Base-by-base conservation (phyloP, 768 basidiomycete genomes). In the Pseudohyphozyma bogoriensis region DNA sequence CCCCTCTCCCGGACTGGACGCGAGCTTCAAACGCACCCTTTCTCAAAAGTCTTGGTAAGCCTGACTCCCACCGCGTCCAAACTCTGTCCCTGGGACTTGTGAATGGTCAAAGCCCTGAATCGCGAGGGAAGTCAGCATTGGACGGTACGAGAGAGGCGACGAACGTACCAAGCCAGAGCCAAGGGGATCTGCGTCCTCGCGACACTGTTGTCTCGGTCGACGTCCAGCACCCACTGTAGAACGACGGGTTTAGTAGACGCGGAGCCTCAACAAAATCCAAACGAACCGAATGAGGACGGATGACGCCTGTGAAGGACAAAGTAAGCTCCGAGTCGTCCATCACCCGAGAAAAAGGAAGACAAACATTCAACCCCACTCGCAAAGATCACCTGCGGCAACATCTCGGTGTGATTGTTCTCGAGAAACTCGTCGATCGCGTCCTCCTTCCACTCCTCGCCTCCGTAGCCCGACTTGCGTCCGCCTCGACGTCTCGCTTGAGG, bases 51-150 rank as follows among this genome's bases (percentile, higher is more conserved):
- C 58, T 82, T 84, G 15, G 83, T 83, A 26, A 97, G 78, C 68
- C 95, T 89, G 35, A 96, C 91, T 71, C 86, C 90, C 64, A 96
- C 92, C 33, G 89, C 83, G 36, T 93, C 88, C 15, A 97, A 78
- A 0, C 92, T 95, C 72, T 96, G 93, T 9, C 93, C 93, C 73
- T 97, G 93, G 15, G 86, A 87, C 72, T 96, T 97, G 74, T 96
- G 93, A 65, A 51, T 31, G 13, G 37, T 49, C n/a, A 46, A 29
- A 46, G 36, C 47, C 40, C 40, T 42, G 40, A 18, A 5, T 63
- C n/a, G n/a, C n/a, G n/a, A 68, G 35, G 61, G 24, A 13, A 12
- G 28, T 13, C 16, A 50, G 28, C 33, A 1, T 15, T 35, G 20
- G 24, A 32, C 22, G 18, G 52, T 12, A 13, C 20, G n/a, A 29